Evolutionary conservation across 257 asterid species (phyloP).

Genomic region (Pogostemon cablin): DNA sequence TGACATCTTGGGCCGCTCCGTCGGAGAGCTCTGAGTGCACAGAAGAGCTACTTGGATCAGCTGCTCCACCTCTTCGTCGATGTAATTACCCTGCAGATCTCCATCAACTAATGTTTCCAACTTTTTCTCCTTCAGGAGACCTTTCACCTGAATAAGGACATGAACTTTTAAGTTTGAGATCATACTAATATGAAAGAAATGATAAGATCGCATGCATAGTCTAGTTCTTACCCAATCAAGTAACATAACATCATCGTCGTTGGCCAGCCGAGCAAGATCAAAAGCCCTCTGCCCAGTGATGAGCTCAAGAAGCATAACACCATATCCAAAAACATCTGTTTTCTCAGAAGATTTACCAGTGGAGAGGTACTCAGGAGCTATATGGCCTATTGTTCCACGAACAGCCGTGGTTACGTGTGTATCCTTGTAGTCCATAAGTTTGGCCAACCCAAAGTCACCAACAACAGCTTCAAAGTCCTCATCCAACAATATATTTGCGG

Average conservation of each 20-base stretch:
- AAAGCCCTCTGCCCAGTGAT: slow-evolving; percentile 92
- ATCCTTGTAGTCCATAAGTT: slow-evolving; percentile 64
- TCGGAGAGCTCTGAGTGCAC: slow-evolving; percentile 69
- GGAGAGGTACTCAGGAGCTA: slow-evolving; percentile 74
- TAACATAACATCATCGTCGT: slow-evolving; percentile 88
- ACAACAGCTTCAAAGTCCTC: slow-evolving; percentile 70
- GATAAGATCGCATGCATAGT: not conserved
- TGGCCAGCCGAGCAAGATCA: slow-evolving; percentile 89
- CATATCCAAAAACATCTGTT: slow-evolving; percentile 90
- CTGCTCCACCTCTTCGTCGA: slow-evolving; percentile 80
- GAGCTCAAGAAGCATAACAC: slow-evolving; percentile 96
- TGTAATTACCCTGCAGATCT: slow-evolving; percentile 74
- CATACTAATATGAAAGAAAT: not conserved
- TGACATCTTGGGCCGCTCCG: slow-evolving; percentile 90
- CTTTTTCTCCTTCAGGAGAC: slow-evolving; percentile 78
- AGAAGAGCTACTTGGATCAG: slow-evolving; percentile 88
- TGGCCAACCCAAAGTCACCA: slow-evolving; percentile 73
- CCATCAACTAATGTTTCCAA: slow-evolving; percentile 78
- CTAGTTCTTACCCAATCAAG: slow-evolving; percentile 80
- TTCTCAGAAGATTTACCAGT: slow-evolving; percentile 88
- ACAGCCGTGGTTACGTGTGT: slow-evolving; percentile 73
- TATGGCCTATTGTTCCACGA: slow-evolving; percentile 75
- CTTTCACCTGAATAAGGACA: slow-evolving; percentile 60
- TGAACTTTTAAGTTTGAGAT: not conserved
- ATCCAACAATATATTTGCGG: slow-evolving; percentile 66